A percentile compares a stretch with the other conserved stretches of the same genome.
Evolutionary conservation across 192 early-diverging fungal species (phyloP).

Genomic region (Geosiphon pyriformis): DNA sequence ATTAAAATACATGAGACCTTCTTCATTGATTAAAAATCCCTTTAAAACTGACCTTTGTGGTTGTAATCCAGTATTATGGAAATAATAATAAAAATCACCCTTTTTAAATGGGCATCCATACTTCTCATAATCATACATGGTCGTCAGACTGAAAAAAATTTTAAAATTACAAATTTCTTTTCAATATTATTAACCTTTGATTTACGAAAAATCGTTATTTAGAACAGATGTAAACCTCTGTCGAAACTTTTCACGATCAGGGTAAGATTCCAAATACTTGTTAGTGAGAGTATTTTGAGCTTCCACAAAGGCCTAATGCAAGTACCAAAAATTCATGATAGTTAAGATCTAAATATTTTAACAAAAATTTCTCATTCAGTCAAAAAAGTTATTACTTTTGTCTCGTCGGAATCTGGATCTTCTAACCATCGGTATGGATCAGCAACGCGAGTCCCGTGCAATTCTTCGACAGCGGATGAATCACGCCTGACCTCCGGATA

Average conservation of each 20-base stretch:
- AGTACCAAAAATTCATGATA: background rate
- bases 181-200: conserved; percentile 2
- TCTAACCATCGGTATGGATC: conserved; percentile 69
- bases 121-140: conserved; percentile 53
- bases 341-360: background rate
- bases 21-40: background rate
- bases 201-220: background rate
- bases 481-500: conserved; percentile 52
- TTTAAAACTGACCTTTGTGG: conserved; percentile 33
- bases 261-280: conserved; percentile 42
- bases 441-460: conserved; percentile 35
- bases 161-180: conserved; percentile 1
- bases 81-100: conserved; percentile 62
- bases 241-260: conserved; percentile 30
- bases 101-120: conserved; percentile 49
- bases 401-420: conserved; percentile 56
- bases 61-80: conserved; percentile 57
- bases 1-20: background rate
- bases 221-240: conserved; percentile 23
- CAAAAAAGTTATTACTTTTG: conserved; percentile 30
- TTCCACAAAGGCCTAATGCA: conserved; percentile 45
- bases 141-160: conserved; percentile 39
- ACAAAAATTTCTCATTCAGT: conserved; percentile 3
- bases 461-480: conserved; percentile 31
- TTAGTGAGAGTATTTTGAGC: conserved; percentile 50